Percentiles rank a stretch among this genome's conserved stretches.
These are phyloP conservation scores for Citrus unshiu DNA, from an alignment of 345 rosid genomes.

Conservation along the genomic window DNA sequence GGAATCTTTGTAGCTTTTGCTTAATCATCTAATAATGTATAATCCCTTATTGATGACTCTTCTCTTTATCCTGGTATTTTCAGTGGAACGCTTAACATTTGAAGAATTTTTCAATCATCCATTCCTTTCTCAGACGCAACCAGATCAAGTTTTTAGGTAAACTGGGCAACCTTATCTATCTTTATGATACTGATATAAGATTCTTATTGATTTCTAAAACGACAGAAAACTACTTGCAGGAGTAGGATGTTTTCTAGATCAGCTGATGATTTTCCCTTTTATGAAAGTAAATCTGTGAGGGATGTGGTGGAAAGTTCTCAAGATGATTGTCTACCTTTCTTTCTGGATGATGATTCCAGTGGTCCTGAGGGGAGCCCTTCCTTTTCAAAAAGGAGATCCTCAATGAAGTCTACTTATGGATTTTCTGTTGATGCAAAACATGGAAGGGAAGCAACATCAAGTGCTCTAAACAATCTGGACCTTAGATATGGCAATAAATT, in stretches of 20 bases:
- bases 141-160: conserved; percentile 61
- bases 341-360: conserved; percentile 79
- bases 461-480: conserved; percentile 35
- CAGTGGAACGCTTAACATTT: conserved; percentile 95
- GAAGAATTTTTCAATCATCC: conserved; percentile 96
- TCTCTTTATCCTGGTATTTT: conserved; percentile 19
- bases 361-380: conserved; percentile 82
- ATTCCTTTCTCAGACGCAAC: conserved; percentile 51
- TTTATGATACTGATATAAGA: background rate
- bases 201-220: conserved; percentile 19
- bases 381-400: conserved; percentile 37
- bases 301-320: conserved; percentile 60
- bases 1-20: background rate
- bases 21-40: background rate
- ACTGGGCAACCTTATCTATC: conserved; percentile 7
- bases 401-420: conserved; percentile 48
- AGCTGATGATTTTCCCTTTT: conserved; percentile 41
- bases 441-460: conserved; percentile 41
- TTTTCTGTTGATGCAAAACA: conserved; percentile 40
- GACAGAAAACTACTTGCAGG: conserved; percentile 37
- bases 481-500: conserved; percentile 30
- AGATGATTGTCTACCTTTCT: conserved; percentile 83
- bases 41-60: background rate
- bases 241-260: conserved; percentile 38
- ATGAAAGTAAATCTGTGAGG: conserved; percentile 47